A percentile compares a stretch with the other conserved stretches of the same genome.
These are phyloP conservation scores for Encephalitozoon romaleae DNA, from an alignment of 371 early-diverging fungal genomes.

Conservation along the genomic window DNA sequence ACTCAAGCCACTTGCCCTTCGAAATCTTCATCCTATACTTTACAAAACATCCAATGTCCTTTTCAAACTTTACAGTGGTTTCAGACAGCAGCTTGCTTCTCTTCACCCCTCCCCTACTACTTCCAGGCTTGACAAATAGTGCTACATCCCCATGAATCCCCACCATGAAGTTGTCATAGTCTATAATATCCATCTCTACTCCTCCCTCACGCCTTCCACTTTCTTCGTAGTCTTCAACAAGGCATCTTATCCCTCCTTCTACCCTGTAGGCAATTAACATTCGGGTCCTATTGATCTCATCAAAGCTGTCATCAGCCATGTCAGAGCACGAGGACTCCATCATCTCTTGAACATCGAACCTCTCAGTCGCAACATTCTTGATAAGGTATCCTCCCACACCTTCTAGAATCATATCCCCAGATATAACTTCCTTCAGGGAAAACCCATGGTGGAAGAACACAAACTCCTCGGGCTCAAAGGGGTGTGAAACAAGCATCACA, in stretches of 20 bases:
- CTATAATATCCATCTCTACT: neutral
- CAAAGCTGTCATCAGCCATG: neutral
- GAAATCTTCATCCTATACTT: neutral
- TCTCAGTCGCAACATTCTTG: neutral
- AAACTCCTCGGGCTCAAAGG: conserved; percentile 7
- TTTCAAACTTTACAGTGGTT: neutral
- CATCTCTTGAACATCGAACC: neutral
- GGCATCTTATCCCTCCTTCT: neutral
- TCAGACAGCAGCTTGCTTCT: neutral
- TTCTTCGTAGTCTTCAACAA: neutral
- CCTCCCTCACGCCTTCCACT: neutral
- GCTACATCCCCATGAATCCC: neutral
- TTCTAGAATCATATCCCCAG: neutral
- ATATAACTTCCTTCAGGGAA: neutral
- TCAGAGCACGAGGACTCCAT: neutral
- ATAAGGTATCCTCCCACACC: neutral
- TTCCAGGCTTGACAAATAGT: neutral
- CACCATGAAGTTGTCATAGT: neutral
- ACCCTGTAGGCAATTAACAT: neutral
- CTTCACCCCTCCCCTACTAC: neutral
- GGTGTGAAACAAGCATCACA: conserved; percentile 5
- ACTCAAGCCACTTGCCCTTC: neutral
- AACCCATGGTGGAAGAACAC: neutral
- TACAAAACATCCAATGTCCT: neutral
- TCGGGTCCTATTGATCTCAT: neutral